Conservation (phyloP, 257 asterid species). For the Petrea volubilis region DNA sequence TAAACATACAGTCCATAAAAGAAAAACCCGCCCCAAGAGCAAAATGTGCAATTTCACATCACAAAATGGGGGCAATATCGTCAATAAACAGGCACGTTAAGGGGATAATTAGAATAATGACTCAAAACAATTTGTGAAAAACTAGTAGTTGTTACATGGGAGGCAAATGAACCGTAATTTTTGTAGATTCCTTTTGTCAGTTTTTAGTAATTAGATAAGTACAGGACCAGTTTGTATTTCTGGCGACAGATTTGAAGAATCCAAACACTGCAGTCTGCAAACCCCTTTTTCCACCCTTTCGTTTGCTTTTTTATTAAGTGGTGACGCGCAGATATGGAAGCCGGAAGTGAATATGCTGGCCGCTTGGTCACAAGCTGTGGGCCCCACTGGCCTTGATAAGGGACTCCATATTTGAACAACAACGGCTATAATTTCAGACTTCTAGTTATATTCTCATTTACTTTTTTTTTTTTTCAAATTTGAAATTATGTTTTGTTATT, state of each 20-base stretch:
- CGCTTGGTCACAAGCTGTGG: slow-evolving; percentile 51
- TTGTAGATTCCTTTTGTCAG: slow-evolving; percentile 17
- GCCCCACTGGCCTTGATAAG: slow-evolving; percentile 50
- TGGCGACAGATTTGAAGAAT: not conserved
- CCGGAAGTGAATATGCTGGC: slow-evolving; percentile 67
- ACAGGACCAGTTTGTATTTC: not conserved
- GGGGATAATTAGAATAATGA: not conserved
- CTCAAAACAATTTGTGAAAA: not conserved
- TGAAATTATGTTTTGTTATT: too few species aligned
- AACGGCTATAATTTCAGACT: slow-evolving; percentile 27
- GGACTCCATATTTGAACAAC: slow-evolving; percentile 6
- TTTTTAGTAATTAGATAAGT: not conserved
- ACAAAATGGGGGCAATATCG: too few species aligned
- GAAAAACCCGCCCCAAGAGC: too few species aligned
- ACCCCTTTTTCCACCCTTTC: not conserved
- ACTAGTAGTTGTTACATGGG: slow-evolving; percentile 1
- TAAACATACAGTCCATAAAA: too few species aligned
- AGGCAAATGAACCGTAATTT: not conserved
- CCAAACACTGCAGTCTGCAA: not conserved
- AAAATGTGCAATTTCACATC: too few species aligned
- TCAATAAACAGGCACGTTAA: too few species aligned
- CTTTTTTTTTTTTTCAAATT: not conserved
- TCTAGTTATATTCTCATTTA: not conserved
- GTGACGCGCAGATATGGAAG: slow-evolving; percentile 59
- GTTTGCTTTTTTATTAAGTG: too few species aligned